A percentile compares a stretch with the other conserved stretches of the same genome.
These are phyloP conservation scores for Cryptosporidium sp. DNA, from an alignment of 169 alveolate genomes.

Conservation along the genomic window DNA sequence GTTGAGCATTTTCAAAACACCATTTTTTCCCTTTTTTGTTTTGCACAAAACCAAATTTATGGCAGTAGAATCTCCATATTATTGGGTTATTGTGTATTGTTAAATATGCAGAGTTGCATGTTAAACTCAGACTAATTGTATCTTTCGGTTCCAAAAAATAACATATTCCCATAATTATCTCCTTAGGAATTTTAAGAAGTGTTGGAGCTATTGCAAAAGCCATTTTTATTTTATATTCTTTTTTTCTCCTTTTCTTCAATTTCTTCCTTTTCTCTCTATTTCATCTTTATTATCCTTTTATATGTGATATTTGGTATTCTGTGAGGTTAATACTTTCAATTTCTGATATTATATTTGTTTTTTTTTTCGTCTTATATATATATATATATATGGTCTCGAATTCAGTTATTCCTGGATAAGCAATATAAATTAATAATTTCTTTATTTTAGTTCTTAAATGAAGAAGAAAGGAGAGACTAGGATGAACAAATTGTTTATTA, in stretches of 20 bases:
- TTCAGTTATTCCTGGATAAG: neutral
- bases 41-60: slow-evolving; percentile 58
- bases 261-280: neutral
- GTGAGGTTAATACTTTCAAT: neutral
- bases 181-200: slow-evolving; percentile 20
- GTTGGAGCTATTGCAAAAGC: neutral
- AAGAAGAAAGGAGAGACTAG: neutral
- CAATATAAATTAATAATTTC: too few relatives aligned
- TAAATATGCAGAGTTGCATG: slow-evolving; percentile 23
- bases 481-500: too few relatives aligned
- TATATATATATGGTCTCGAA: too few relatives aligned
- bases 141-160: slow-evolving; percentile 40
- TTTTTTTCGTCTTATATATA: too few relatives aligned
- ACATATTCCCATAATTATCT: slow-evolving; percentile 37
- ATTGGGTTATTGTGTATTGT: slow-evolving; percentile 44
- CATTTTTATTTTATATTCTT: neutral
- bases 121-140: slow-evolving; percentile 30
- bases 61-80: slow-evolving; percentile 71
- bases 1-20: neutral
- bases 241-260: neutral
- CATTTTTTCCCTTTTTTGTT: slow-evolving; percentile 36
- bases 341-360: too few relatives aligned
- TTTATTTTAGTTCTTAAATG: neutral
- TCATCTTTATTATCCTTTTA: neutral
- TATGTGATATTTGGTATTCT: neutral